phyloP scores from a whole-genome alignment of 2,329 filamentous ascomycete genomes.

The Helotiales sp. region DNA sequence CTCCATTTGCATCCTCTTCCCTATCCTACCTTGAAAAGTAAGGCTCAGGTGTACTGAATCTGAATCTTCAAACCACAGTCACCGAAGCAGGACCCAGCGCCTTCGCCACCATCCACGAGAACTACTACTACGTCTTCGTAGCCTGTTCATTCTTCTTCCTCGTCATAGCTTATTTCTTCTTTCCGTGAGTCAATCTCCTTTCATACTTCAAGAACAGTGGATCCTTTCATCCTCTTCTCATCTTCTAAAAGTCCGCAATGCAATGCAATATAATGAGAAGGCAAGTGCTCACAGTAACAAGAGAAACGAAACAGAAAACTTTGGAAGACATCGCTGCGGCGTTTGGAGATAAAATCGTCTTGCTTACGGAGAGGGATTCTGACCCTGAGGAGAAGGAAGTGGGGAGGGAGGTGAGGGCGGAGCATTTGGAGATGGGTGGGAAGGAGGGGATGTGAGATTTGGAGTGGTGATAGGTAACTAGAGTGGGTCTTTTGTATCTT shows the following conservation, averaged over 20 bases:
- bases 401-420: background rate
- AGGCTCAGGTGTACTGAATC: no score
- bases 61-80: slow-evolving; percentile 38
- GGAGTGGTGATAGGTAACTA: no score
- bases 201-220: no score
- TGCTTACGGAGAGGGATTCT: background rate
- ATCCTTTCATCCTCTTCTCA: background rate
- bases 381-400: background rate
- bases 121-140: slow-evolving; percentile 66
- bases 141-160: slow-evolving; percentile 57
- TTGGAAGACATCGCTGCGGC: background rate
- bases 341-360: background rate
- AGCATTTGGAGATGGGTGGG: background rate
- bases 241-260: no score
- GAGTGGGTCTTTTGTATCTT: background rate
- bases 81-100: slow-evolving; percentile 60
- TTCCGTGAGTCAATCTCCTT: slow-evolving; percentile 48
- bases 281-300: background rate
- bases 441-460: background rate
- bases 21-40: no score
- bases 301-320: background rate
- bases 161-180: slow-evolving; percentile 57
- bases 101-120: slow-evolving; percentile 61
- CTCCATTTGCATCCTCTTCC: background rate
- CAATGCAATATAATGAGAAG: background rate